A percentile compares a stretch with the other conserved stretches of the same genome.
Evolutionary conservation across 2,329 filamentous ascomycete species (phyloP).

Genomic region (Colletotrichum sublineola): DNA sequence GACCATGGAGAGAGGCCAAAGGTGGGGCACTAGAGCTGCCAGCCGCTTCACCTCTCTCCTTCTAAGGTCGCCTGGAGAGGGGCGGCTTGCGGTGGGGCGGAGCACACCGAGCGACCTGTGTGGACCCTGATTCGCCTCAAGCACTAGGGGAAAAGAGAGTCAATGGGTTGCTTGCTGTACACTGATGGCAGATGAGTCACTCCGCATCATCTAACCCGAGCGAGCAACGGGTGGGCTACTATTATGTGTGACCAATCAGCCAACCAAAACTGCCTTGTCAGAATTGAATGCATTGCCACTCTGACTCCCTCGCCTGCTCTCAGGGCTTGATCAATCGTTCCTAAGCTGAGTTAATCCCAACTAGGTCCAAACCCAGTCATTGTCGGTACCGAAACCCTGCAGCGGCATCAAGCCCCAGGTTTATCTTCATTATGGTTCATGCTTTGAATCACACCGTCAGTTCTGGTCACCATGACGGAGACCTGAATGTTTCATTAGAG

Average conservation of each 20-base stretch:
- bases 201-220: slow-evolving; percentile 17
- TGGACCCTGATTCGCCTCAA: slow-evolving; percentile 33
- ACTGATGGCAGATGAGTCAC: slow-evolving; percentile 36
- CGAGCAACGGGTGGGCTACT: background rate
- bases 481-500: background rate
- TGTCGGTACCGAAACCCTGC: background rate
- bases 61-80: slow-evolving; percentile 9
- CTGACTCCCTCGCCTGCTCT: slow-evolving; percentile 26
- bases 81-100: slow-evolving; percentile 25
- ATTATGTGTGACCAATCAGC: slow-evolving; percentile 7
- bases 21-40: slow-evolving; percentile 30
- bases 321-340: background rate
- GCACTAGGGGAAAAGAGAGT: slow-evolving; percentile 19
- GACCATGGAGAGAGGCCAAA: slow-evolving; percentile 26
- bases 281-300: slow-evolving; percentile 25
- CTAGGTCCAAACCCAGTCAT: slow-evolving; percentile 6
- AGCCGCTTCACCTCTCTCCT: slow-evolving; percentile 18
- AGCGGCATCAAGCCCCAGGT: background rate
- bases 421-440: background rate
- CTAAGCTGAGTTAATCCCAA: slow-evolving; percentile 8
- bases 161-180: slow-evolving; percentile 19
- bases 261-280: slow-evolving; percentile 11
- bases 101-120: slow-evolving; percentile 30
- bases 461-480: slow-evolving; percentile 1
- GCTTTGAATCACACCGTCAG: slow-evolving; percentile 18